Base-by-base conservation (phyloP, 306 rosid species). In the Acacia melanoxylon region DNA sequence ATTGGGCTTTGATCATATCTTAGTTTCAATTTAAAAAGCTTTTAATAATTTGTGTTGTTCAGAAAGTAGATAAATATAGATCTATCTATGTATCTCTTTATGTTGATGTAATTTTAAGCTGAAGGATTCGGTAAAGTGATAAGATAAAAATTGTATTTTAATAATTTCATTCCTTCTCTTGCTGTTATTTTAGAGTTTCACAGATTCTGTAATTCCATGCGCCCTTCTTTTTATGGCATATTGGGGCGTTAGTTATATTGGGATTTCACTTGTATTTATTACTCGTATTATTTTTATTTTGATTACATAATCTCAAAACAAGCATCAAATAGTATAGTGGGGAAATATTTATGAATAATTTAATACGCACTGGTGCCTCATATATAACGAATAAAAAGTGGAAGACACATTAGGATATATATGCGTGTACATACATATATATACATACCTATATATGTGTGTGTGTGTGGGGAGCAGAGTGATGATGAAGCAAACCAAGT, bases 1-100 rank as follows among this genome's bases (percentile, higher is more conserved):
- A 31, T 33, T 35, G 82, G 80, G 19, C 66, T 42, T 5, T 86
- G 51, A 72, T 62, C 40, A 62, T 62, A 62, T 62, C 37, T 62
- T 25, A 13, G 37, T 72, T 44, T 33, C 4, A 51, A 19, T 25
- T 17, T 66, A 31, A 66, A 8, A 33, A 22, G 14, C 13, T 58
- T 58, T 58, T 58, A 51, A 51, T 58, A n/a, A 22, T 22, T 22
- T 58, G 22, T 8, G 2, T 66, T 66, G 22, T 66, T 33, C n/a
- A 66, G 0, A 22, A 24, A 31, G 24, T 33, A 16, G 1, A 12
- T 33, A 66, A 0, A 66, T 65, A 12, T 62, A 25, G 3, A 62
- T 27, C 2, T 62, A 14, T 12, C 29, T 10, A 5, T 25, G 13
- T 56, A 9, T 56, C 11, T 56, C 27, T 56, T 8, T 27, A 62